Evolutionary conservation across 2,329 filamentous ascomycete genomes (phyloP), one percentile per base, ranked within the genome.

Genomic region (Colletotrichum phormii): DNA sequence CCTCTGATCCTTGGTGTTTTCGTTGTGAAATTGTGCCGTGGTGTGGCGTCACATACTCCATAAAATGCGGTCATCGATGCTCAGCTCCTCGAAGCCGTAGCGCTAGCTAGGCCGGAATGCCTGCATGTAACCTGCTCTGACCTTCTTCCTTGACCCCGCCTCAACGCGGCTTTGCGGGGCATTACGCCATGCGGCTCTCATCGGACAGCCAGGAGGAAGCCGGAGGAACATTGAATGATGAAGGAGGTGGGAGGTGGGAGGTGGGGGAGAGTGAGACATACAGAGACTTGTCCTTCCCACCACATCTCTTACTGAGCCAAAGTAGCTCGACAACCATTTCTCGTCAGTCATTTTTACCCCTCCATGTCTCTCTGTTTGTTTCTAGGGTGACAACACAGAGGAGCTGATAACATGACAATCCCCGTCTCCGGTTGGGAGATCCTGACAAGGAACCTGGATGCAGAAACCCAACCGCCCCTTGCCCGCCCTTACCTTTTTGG

Each of bases 1-100:
- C 7, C 42, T 49, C n/a, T 15, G 15, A 18, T 12, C 8, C 51
- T 31, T 33, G n/a, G 63, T 31, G 42, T 35, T 15, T 37, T 46
- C 55, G 12, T 31, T 58, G 69, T 26, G 58, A 63, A 55, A 26
- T 4, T 26, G 37, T 42, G 37, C 13, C 26, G 29, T 22, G 24
- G 31, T 74, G 74, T 75, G 71, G 72, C 74, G 74, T 72, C 74
- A 75, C 62, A 37, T 74, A 72, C 72, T 58, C 74, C 74, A 74
- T 58, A 74, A 2, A 46, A 75, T 74, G 67, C 74, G 59, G 74
- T 75, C 74, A 75, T 75, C 22, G 58, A 64, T 46, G 24, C 24
- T 60, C 35, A 69, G 64, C 51, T 64, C 53, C 37, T 53, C 9
- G 53, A n/a, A n/a, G 33, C 26, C 55, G 55, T 59, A 26, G 53